These are phyloP conservation scores for Myxozyma mucilagina DNA, from an alignment of 805 yeast genomes.

Conservation along the genomic window DNA sequence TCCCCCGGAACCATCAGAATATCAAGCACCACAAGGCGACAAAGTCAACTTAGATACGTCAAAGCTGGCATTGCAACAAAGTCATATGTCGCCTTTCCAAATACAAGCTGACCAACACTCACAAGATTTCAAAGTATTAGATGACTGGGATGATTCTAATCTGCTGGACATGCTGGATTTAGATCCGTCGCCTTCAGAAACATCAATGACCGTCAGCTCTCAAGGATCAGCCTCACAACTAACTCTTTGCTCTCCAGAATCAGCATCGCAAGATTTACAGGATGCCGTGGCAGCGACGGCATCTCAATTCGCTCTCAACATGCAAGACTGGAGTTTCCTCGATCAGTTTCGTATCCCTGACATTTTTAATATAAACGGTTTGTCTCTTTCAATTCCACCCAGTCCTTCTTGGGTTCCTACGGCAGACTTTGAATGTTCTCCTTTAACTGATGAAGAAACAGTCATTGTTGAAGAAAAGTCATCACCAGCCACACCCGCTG, in stretches of 20 bases:
- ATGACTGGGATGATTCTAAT: not conserved
- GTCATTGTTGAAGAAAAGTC: not conserved
- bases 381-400: not conserved
- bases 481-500: not conserved
- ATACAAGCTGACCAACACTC: not conserved
- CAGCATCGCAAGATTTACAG: constrained; percentile 3
- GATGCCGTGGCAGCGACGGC: constrained; percentile 13
- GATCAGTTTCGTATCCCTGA: constrained; percentile 13
- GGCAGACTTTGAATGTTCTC: not conserved
- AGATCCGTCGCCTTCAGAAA: not conserved
- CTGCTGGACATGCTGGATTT: constrained; percentile 6
- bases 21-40: not conserved
- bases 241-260: not conserved
- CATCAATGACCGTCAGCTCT: not conserved
- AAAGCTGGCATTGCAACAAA: not conserved
- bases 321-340: constrained; percentile 17
- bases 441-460: constrained; percentile 1
- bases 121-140: not conserved
- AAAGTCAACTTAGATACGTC: not conserved
- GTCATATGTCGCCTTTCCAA: too few relatives aligned
- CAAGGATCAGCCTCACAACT: not conserved
- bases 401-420: constrained; percentile 5
- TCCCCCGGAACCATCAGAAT: not conserved
- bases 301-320: constrained; percentile 9
- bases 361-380: not conserved